phyloP scores from a whole-genome alignment of 495 filamentous ascomycete genomes.

The Penicillium subrubescens region DNA sequence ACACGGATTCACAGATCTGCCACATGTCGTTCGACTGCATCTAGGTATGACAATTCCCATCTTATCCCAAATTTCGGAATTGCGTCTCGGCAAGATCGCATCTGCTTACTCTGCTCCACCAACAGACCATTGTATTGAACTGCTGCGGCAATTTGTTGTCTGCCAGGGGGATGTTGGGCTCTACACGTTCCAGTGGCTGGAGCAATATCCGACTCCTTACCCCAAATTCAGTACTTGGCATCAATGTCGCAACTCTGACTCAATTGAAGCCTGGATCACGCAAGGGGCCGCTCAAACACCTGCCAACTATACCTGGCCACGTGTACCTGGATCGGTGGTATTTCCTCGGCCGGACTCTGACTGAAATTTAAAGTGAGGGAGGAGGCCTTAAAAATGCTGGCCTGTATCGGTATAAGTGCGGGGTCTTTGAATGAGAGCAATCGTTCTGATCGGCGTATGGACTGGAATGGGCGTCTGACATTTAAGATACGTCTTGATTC shows the following conservation, averaged over 20 bases:
- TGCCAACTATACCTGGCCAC: constrained; percentile 4
- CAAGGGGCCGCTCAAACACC: constrained; percentile 1
- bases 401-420: neutral
- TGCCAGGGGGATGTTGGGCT: constrained; percentile 3
- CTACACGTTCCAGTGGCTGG: constrained; percentile 3
- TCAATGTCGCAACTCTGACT: constrained; percentile 1
- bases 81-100: neutral
- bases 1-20: constrained; percentile 5
- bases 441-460: neutral
- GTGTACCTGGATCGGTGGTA: neutral
- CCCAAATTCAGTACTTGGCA: constrained; percentile 4
- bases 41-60: neutral
- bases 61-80: neutral
- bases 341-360: neutral
- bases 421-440: neutral
- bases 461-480: neutral
- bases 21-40: neutral
- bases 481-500: neutral
- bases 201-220: constrained; percentile 3
- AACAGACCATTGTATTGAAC: constrained; percentile 2
- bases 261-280: neutral
- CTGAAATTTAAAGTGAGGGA: neutral
- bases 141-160: neutral
- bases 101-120: neutral
- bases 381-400: neutral